A percentile compares a stretch with the other conserved stretches of the same genome.
These are phyloP conservation scores for Albugo laibachii DNA, from an alignment of 352 stramenopile genomes.

Conservation along the genomic window DNA sequence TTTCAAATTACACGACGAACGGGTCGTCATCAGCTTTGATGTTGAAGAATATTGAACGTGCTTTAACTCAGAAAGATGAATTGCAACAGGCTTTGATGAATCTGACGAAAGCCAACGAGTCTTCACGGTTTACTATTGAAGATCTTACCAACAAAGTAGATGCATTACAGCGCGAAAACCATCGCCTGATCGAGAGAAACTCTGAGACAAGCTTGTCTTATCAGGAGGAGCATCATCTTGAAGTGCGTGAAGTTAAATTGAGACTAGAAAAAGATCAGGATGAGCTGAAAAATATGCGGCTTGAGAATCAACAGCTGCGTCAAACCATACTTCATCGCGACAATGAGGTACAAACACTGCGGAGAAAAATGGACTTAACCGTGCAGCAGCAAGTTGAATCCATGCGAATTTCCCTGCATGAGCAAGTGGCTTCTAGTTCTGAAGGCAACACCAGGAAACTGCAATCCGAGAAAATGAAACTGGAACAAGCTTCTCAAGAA, in stretches of 20 bases:
- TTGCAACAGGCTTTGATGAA: constrained; percentile 28
- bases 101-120: constrained; percentile 22
- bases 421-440: too few species aligned
- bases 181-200: constrained; percentile 38
- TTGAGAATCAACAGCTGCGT: too few species aligned
- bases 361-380: too few species aligned
- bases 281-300: constrained; percentile 12
- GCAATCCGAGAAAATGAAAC: too few species aligned
- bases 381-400: too few species aligned
- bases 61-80: constrained; percentile 39
- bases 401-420: too few species aligned
- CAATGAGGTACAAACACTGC: too few species aligned
- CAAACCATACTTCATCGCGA: too few species aligned
- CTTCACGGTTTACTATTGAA: constrained; percentile 37
- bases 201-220: constrained; percentile 44
- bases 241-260: constrained; percentile 27
- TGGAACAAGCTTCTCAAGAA: too few species aligned
- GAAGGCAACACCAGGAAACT: too few species aligned
- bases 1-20: too few species aligned
- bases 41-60: constrained; percentile 59
- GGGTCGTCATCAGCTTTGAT: constrained; percentile 14
- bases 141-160: constrained; percentile 35
- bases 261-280: constrained; percentile 40
- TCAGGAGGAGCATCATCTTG: constrained; percentile 48
- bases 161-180: constrained; percentile 42